Conservation (phyloP, 2,329 filamentous ascomycete species). For the Drechmeria coniospora region DNA sequence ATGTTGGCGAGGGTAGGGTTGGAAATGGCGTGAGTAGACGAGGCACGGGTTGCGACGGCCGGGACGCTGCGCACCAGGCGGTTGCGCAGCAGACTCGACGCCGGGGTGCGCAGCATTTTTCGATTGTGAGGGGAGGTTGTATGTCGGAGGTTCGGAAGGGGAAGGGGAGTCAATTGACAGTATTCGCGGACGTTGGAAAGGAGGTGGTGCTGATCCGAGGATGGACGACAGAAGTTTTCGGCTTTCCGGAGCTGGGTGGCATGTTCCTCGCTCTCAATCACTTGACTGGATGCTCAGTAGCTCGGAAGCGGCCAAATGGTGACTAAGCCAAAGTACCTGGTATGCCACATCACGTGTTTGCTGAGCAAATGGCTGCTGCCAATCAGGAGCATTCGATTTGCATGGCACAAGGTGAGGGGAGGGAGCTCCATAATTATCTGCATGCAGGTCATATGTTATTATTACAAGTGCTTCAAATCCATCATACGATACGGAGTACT, state of each 20-base stretch:
- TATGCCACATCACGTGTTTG: too few species aligned
- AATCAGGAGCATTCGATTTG: too few species aligned
- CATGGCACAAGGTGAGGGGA: too few species aligned
- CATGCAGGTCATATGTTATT: too few species aligned
- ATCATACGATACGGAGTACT: too few species aligned
- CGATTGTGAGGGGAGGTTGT: not conserved
- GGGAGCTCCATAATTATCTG: too few species aligned
- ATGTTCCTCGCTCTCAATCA: not conserved
- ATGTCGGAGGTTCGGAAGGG: not conserved
- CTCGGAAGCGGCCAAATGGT: too few species aligned
- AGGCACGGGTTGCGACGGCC: slow-evolving; percentile 33
- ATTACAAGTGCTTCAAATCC: too few species aligned
- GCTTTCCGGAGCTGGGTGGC: not conserved
- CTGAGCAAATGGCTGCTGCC: too few species aligned
- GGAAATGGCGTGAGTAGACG: slow-evolving; percentile 81
- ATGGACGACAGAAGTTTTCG: not conserved
- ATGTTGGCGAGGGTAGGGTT: slow-evolving; percentile 97
- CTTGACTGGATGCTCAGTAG: not conserved
- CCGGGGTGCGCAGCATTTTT: slow-evolving; percentile 39
- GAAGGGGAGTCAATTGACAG: not conserved
- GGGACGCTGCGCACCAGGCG: slow-evolving; percentile 26
- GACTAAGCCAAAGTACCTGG: too few species aligned
- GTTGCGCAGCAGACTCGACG: slow-evolving; percentile 37
- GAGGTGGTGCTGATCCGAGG: not conserved
- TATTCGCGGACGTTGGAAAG: not conserved